Evolutionary conservation across 2,329 filamentous ascomycete species (phyloP).

Genomic region (Cercospora berteroae): DNA sequence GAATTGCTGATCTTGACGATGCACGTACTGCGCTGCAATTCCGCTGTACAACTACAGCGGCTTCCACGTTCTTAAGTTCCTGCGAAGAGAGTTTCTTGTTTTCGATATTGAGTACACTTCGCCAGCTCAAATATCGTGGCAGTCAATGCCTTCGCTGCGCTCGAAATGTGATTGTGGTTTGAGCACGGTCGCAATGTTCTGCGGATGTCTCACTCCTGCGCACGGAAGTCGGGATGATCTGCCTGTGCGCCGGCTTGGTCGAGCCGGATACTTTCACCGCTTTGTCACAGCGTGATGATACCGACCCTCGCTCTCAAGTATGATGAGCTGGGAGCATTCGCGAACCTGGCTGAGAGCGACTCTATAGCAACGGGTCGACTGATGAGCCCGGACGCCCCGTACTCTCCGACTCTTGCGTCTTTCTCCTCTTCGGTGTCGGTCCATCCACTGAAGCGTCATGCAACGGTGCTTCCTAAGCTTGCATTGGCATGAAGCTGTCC

Average conservation of each 20-base stretch:
- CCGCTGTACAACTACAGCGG: neutral
- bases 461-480: constrained; percentile 9
- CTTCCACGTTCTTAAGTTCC: neutral
- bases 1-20: neutral
- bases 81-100: neutral
- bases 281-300: neutral
- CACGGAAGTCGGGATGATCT: neutral
- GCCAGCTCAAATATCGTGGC: neutral
- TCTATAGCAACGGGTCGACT: neutral
- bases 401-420: neutral
- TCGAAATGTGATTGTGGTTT: neutral
- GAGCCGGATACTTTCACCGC: neutral
- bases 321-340: neutral
- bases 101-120: neutral
- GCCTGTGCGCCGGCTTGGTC: neutral
- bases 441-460: neutral
- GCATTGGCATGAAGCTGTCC: constrained; percentile 18
- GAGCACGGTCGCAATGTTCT: neutral
- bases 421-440: neutral
- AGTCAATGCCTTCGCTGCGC: neutral
- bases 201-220: neutral
- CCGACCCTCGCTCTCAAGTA: neutral
- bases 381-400: neutral
- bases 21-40: neutral
- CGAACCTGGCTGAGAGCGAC: neutral